These are phyloP conservation scores for Psidium guajava DNA, from an alignment of 345 rosid genomes.

Conservation along the genomic window DNA sequence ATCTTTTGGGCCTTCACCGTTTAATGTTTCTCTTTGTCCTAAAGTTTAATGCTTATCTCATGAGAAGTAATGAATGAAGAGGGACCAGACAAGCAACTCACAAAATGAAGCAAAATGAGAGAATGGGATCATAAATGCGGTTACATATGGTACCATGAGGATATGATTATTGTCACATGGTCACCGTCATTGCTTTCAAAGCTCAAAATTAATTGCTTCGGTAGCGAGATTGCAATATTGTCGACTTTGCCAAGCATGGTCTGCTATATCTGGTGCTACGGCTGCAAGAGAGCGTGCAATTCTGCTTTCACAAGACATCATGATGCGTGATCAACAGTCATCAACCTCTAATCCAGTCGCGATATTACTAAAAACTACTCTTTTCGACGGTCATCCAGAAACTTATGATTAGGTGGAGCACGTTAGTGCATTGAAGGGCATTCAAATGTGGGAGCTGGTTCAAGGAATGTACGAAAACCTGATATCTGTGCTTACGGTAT, in stretches of 20 bases:
- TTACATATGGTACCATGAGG: not conserved
- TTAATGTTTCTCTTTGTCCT: not conserved
- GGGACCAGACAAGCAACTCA: not conserved
- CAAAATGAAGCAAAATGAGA: not conserved
- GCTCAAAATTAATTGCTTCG: not conserved
- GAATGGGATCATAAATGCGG: constrained; percentile 8
- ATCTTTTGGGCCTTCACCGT: not conserved
- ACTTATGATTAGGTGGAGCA: not conserved
- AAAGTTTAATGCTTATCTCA: not conserved
- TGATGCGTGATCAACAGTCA: not conserved
- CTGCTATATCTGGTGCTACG: not conserved
- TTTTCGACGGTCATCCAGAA: not conserved
- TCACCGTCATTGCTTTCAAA: not conserved
- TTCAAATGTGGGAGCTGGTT: not conserved
- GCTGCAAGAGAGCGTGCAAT: not conserved
- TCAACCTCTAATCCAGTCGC: not conserved
- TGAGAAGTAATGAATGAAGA: not conserved
- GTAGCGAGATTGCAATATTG: not conserved
- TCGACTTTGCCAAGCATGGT: not conserved
- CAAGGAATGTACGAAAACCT: not conserved
- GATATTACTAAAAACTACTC: not conserved
- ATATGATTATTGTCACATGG: not conserved
- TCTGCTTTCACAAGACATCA: not conserved
- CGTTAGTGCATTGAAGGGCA: not conserved
- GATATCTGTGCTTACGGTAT: not conserved